Evolutionary conservation across 495 filamentous ascomycete species (phyloP).

Genomic region (Aspergillus bridgeri): DNA sequence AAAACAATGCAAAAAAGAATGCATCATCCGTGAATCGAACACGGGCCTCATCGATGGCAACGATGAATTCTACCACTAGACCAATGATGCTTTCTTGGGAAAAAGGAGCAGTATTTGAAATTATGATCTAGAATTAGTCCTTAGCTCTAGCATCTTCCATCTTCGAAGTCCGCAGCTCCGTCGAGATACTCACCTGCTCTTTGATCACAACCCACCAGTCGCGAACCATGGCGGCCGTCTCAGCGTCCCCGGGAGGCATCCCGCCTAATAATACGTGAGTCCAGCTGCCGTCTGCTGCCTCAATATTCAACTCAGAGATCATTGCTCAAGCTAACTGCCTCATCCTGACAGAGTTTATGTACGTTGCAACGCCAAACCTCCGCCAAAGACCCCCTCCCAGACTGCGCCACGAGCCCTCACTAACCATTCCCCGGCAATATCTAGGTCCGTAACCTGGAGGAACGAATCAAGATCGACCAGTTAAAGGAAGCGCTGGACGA

Average conservation of each 20-base stretch:
- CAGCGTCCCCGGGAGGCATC: slow-evolving; percentile 24
- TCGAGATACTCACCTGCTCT: not conserved
- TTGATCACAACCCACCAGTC: slow-evolving; percentile 23
- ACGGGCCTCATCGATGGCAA: slow-evolving; percentile 59
- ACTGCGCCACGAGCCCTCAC: slow-evolving; percentile 13
- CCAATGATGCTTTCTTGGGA: slow-evolving; percentile 45
- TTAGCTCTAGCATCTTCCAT: slow-evolving; percentile 14
- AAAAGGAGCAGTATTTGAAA: not conserved
- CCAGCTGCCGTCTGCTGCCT: not conserved
- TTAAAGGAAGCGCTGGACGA: slow-evolving; percentile 70
- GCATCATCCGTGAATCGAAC: slow-evolving; percentile 59
- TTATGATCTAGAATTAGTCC: not conserved
- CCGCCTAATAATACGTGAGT: slow-evolving; percentile 51
- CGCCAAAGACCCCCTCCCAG: not conserved
- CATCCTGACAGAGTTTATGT: slow-evolving; percentile 49
- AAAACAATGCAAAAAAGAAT: slow-evolving; percentile 27
- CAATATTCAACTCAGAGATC: not conserved
- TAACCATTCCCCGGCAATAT: slow-evolving; percentile 11
- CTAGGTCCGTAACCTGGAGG: slow-evolving; percentile 88
- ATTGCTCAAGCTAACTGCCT: slow-evolving; percentile 13
- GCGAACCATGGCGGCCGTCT: slow-evolving; percentile 39
- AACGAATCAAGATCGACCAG: slow-evolving; percentile 78
- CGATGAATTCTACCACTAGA: slow-evolving; percentile 60
- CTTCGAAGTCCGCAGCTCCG: slow-evolving; percentile 2
- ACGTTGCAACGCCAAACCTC: slow-evolving; percentile 23